These are phyloP conservation scores for Tolypocladium nubicola DNA, from an alignment of 2,329 filamentous ascomycete genomes.

Conservation along the genomic window DNA sequence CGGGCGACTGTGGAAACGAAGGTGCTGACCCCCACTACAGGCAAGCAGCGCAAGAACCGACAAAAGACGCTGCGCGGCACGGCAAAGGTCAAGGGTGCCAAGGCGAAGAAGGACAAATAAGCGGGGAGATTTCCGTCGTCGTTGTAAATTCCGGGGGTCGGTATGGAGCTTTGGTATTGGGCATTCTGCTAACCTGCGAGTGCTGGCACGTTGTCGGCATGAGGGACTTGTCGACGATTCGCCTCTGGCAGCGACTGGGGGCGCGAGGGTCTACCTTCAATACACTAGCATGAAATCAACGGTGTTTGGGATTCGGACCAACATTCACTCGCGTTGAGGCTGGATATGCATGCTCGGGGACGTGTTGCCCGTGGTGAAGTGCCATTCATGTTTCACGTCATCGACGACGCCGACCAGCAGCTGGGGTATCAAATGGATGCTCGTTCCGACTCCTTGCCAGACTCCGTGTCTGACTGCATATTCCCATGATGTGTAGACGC, in stretches of 20 bases:
- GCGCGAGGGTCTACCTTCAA: conserved; percentile 19
- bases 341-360: not conserved
- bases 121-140: conserved; percentile 22
- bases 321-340: conserved; percentile 7
- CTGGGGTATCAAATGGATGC: not conserved
- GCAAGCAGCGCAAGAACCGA: conserved; percentile 99
- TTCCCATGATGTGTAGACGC: not conserved
- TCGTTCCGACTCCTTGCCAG: not conserved
- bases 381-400: not conserved
- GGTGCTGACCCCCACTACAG: conserved; percentile 39
- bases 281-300: conserved; percentile 32
- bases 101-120: conserved; percentile 92
- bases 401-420: conserved; percentile 1
- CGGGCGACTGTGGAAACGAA: not conserved
- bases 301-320: conserved; percentile 30
- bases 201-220: conserved; percentile 13
- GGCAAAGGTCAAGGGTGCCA: conserved; percentile 94
- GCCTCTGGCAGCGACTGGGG: conserved; percentile 18
- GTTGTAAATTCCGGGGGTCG: conserved; percentile 20
- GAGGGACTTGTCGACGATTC: conserved; percentile 12
- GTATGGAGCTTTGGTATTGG: conserved; percentile 16
- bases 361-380: not conserved
- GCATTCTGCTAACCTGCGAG: conserved; percentile 15
- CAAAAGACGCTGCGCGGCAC: conserved; percentile 97
- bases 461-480: too few relatives aligned